These are phyloP conservation scores for Rhododendron ovatum DNA, from an alignment of 148 eudicot genomes.

Conservation along the genomic window DNA sequence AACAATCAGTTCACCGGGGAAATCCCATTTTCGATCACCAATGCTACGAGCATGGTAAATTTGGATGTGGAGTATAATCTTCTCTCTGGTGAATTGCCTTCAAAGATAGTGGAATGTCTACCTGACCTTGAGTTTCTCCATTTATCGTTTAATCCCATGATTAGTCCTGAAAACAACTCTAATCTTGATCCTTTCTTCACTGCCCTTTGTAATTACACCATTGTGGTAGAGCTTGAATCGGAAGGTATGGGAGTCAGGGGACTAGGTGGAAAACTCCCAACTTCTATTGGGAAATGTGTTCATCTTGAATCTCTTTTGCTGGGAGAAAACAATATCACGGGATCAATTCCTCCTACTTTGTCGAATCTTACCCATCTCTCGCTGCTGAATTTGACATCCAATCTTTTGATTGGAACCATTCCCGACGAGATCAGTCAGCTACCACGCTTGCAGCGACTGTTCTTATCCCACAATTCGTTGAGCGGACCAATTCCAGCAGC, in stretches of 20 bases:
- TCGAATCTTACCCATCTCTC: slow-evolving; percentile 17
- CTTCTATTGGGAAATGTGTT: slow-evolving; percentile 15
- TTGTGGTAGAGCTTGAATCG: slow-evolving; percentile 25
- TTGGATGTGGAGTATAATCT: slow-evolving; percentile 27
- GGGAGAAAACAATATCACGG: slow-evolving; percentile 26
- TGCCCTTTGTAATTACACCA: slow-evolving; percentile 22
- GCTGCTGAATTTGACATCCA: slow-evolving; percentile 27
- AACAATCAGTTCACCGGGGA: slow-evolving; percentile 15
- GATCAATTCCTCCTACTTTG: slow-evolving; percentile 27
- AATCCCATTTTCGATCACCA: slow-evolving; percentile 26
- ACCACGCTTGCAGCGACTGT: slow-evolving; percentile 10
- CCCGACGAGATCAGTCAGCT: slow-evolving; percentile 20
- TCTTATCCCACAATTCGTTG: slow-evolving; percentile 26
- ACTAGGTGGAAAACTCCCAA: slow-evolving; percentile 28
- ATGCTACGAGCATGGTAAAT: slow-evolving; percentile 14
- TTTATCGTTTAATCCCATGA: slow-evolving; percentile 24
- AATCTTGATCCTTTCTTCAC: slow-evolving; percentile 33
- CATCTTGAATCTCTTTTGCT: slow-evolving; percentile 9
- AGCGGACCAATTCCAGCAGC: slow-evolving; percentile 21
- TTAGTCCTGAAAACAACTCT: slow-evolving; percentile 27
- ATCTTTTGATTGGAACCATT: slow-evolving; percentile 24
- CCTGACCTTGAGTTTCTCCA: slow-evolving; percentile 15
- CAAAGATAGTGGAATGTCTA: slow-evolving; percentile 13
- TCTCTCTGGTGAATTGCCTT: slow-evolving; percentile 33
- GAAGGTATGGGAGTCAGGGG: slow-evolving; percentile 13